A percentile compares a stretch with the other conserved stretches of the same genome.
Conservation (phyloP, 1,284 basidiomycete genomes). For the Cutaneotrichosporon cavernicola region DNA sequence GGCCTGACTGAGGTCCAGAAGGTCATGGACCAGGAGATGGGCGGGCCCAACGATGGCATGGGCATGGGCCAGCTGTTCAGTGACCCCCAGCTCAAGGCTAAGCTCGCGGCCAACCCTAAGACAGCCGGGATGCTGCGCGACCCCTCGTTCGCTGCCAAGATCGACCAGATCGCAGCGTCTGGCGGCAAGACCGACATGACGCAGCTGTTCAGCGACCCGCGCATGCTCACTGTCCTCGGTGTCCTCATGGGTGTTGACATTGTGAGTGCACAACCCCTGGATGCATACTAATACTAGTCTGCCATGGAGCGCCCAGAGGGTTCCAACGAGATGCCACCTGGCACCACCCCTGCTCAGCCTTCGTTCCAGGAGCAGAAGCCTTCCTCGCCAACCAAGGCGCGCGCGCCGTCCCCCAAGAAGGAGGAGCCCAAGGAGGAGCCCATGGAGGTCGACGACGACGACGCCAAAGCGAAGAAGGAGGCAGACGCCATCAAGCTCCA, state of each 20-base stretch:
- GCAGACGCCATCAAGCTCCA: constrained; percentile 74
- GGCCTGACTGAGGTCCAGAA: constrained; percentile 82
- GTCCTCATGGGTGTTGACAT: constrained; percentile 93
- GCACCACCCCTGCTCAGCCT: constrained; percentile 45
- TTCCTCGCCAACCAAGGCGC: constrained; percentile 44
- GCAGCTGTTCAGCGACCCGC: constrained; percentile 67
- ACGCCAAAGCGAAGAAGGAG: constrained; percentile 65
- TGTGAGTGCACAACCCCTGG: constrained; percentile 34
- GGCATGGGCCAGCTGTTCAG: constrained; percentile 75
- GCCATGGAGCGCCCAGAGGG: constrained; percentile 82
- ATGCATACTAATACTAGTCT: constrained; percentile 53
- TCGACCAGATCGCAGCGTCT: constrained; percentile 51
- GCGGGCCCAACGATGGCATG: constrained; percentile 52
- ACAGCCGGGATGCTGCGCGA: constrained; percentile 81
- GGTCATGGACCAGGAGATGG: constrained; percentile 56
- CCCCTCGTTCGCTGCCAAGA: constrained; percentile 70
- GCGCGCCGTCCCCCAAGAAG: constrained; percentile 47
- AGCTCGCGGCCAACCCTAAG: constrained; percentile 82
- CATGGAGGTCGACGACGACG: constrained; percentile 69
- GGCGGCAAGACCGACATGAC: constrained; percentile 51
- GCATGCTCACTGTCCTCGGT: constrained; percentile 88
- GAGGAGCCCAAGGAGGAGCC: constrained; percentile 57
- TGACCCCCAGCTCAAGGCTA: constrained; percentile 78
- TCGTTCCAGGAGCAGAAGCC: constrained; percentile 17
- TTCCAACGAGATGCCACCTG: constrained; percentile 73